Conservation (phyloP, 2,329 filamentous ascomycete species). For the Cylindrodendrum hubeiense region DNA sequence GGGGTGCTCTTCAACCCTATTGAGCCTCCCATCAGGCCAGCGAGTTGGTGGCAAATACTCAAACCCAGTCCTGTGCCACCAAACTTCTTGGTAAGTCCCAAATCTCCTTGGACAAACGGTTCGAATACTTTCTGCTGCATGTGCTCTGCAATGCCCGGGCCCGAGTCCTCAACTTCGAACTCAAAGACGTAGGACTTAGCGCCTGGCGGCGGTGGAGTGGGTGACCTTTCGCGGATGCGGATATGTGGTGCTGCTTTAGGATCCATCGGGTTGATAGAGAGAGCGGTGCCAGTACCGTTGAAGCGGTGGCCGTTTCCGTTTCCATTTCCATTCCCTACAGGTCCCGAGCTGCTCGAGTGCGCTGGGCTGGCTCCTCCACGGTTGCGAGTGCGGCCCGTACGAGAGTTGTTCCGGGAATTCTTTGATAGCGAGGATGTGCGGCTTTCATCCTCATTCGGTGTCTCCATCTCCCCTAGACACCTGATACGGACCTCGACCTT, state of each 20-base stretch:
- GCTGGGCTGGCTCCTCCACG: slow-evolving; percentile 63
- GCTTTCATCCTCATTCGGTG: slow-evolving; percentile 57
- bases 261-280: slow-evolving; percentile 74
- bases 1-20: slow-evolving; percentile 79
- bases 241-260: slow-evolving; percentile 63
- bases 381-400: slow-evolving; percentile 56
- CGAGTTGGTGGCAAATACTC: slow-evolving; percentile 90
- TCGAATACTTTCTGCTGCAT: slow-evolving; percentile 90
- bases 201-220: slow-evolving; percentile 70
- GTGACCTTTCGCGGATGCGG: slow-evolving; percentile 65
- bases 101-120: slow-evolving; percentile 93
- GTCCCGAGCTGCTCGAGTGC: slow-evolving; percentile 63
- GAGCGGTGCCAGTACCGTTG: slow-evolving; percentile 61
- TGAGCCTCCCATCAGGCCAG: slow-evolving; percentile 83
- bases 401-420: slow-evolving; percentile 59
- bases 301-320: slow-evolving; percentile 37
- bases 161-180: slow-evolving; percentile 90
- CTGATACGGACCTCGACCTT: slow-evolving; percentile 81
- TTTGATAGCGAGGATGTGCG: slow-evolving; percentile 66
- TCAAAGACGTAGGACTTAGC: slow-evolving; percentile 81
- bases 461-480: slow-evolving; percentile 73
- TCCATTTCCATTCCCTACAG: too few species aligned
- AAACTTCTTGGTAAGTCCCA: slow-evolving; percentile 89
- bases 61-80: slow-evolving; percentile 90
- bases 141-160: slow-evolving; percentile 83